Conservation (phyloP, 805 yeast genomes). For the Myxozyma nipponensis region DNA sequence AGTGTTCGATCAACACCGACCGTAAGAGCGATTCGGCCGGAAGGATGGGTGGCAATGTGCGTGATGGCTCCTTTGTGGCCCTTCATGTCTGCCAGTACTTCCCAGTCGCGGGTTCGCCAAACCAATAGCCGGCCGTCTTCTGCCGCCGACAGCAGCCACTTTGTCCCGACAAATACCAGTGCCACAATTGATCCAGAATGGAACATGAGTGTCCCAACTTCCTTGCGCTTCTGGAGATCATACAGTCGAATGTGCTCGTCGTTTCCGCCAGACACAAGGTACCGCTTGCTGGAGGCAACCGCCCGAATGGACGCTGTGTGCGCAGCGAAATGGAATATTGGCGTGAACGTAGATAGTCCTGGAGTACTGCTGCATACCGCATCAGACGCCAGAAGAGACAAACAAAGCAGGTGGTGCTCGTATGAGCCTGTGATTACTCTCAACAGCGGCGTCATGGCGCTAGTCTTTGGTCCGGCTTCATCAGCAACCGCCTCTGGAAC, state of each 20-base stretch:
- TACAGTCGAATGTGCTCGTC: slow-evolving; percentile 94
- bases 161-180: slow-evolving; percentile 49
- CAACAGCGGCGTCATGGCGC: slow-evolving; percentile 34
- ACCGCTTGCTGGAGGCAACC: slow-evolving; percentile 75
- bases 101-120: slow-evolving; percentile 99
- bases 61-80: slow-evolving; percentile 84
- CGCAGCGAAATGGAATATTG: slow-evolving; percentile 93
- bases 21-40: slow-evolving; percentile 84
- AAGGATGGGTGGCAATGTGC: slow-evolving; percentile 84
- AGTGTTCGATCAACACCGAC: slow-evolving; percentile 82
- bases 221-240: slow-evolving; percentile 90
- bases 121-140: slow-evolving; percentile 86
- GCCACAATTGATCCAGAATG: slow-evolving; percentile 87
- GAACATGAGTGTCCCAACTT: slow-evolving; percentile 81
- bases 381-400: slow-evolving; percentile 61
- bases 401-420: slow-evolving; percentile 85
- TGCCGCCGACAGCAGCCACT: slow-evolving; percentile 86
- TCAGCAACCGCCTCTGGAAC: too few species aligned
- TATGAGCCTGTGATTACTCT: slow-evolving; percentile 92
- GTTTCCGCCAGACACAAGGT: slow-evolving; percentile 88
- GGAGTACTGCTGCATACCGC: too few species aligned
- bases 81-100: slow-evolving; percentile 76
- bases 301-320: slow-evolving; percentile 85
- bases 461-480: background rate
- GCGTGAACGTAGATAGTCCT: slow-evolving; percentile 67